Evolutionary conservation across 2,329 filamentous ascomycete genomes (phyloP), one percentile per base, ranked within the genome.

Genomic region (Juglanconis juglandina): DNA sequence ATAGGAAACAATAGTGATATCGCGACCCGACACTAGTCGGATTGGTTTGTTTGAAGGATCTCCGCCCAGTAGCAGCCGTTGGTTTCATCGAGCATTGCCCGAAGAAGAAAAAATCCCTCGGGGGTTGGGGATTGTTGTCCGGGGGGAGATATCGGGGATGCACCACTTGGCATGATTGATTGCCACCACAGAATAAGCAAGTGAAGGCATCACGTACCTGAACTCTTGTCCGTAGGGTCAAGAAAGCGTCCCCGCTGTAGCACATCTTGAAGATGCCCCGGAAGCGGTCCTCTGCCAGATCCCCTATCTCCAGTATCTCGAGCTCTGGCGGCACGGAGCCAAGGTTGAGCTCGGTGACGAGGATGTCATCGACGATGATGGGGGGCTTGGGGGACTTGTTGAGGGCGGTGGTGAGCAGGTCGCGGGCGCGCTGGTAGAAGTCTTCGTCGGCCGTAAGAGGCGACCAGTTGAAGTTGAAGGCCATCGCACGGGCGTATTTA

Each of bases 391-490:
- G 93, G 58, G 91, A 95, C 78, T 98, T 98, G 83, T 99, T 99
- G 70, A 99, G 83, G 41, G 95, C 95, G 60, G 91, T 89, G 33
- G 95, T 99, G 69, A 99, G 84, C 75, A 98, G 90, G 74, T 98
- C 93, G 75, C 93, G 90, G 55, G 95, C 94, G 68, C 92, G 89
- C 73, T 90, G 86, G 77, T 94, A 94, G 76, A 95, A 95, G 68
- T 87, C 86, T 71, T 91, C 94, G 79, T 98, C 95, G 72, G 94
- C 94, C 79, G 96, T 95, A 67, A 99, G 84, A 72, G 95, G 95
- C 85, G 92, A 96, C 95, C 95, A 99, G 91, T 98, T 98, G 90
- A 99, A 99, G 83, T 98, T 98, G 90, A 99, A 99, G 68, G 95
- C 95, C 95, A 99, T 99, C 49, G 58, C 58, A 58, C 46, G 53